Conservation (phyloP, 2,329 filamentous ascomycete species). For the Cladosporium sp. region DNA sequence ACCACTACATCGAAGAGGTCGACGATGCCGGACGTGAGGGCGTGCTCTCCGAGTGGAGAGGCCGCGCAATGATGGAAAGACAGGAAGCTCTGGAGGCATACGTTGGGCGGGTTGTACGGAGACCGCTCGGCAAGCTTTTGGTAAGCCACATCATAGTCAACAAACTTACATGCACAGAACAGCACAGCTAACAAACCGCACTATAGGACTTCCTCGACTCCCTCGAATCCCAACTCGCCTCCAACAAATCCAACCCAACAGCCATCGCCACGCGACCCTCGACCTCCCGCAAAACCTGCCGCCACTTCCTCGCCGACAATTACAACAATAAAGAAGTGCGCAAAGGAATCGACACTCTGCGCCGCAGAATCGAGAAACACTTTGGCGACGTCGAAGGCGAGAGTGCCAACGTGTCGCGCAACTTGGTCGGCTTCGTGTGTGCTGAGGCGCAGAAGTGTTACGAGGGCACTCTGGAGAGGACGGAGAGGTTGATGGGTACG, state of each 20-base stretch:
- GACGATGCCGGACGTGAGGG: conserved; percentile 62
- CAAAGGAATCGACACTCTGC: conserved; percentile 82
- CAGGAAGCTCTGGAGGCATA: conserved; percentile 84
- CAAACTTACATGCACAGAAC: not conserved
- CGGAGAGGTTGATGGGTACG: conserved; percentile 37
- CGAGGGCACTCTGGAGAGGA: conserved; percentile 49
- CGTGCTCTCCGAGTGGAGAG: conserved; percentile 77
- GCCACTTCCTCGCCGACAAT: conserved; percentile 76
- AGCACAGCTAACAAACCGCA: not conserved
- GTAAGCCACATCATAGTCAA: conserved; percentile 30
- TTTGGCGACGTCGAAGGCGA: conserved; percentile 85
- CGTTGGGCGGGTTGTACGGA: conserved; percentile 78
- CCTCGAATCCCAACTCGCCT: conserved; percentile 66
- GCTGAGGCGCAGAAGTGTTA: conserved; percentile 58
- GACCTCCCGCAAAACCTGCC: conserved; percentile 76
- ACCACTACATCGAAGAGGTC: conserved; percentile 91
- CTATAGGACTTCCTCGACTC: conserved; percentile 80
- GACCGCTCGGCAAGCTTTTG: conserved; percentile 83
- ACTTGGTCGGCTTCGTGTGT: conserved; percentile 56
- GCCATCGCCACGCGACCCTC: conserved; percentile 73
- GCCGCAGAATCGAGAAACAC: conserved; percentile 93
- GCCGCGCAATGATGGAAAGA: conserved; percentile 72
- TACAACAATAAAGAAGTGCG: conserved; percentile 74
- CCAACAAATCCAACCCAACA: conserved; percentile 36
- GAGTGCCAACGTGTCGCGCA: conserved; percentile 50